Evolutionary conservation across 1,284 basidiomycete species (phyloP).

Genomic region (Nidula niveotomentosa): DNA sequence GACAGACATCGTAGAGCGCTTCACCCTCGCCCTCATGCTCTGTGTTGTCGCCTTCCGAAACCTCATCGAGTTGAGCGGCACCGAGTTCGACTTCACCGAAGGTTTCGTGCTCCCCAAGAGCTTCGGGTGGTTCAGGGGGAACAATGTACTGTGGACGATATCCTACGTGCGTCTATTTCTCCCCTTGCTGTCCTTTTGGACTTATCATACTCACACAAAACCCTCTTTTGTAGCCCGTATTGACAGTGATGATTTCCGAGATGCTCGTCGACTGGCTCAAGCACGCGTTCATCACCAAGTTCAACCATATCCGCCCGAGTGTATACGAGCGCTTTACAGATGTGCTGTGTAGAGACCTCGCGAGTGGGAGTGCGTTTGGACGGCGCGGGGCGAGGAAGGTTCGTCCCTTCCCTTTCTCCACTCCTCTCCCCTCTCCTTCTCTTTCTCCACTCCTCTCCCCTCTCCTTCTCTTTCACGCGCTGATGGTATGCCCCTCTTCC

Average conservation of each 20-base stretch:
- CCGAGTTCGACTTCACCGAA: slow-evolving; percentile 76
- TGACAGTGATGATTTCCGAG: slow-evolving; percentile 91
- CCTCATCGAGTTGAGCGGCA: slow-evolving; percentile 91
- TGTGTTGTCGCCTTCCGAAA: slow-evolving; percentile 92
- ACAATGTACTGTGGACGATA: slow-evolving; percentile 85
- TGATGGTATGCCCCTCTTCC: too few species aligned
- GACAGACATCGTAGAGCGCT: slow-evolving; percentile 96
- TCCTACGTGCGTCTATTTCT: slow-evolving; percentile 69
- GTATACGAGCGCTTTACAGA: slow-evolving; percentile 97
- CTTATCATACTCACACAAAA: background rate
- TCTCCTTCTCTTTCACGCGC: too few species aligned
- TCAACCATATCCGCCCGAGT: slow-evolving; percentile 92
- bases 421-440: background rate
- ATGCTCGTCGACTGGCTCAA: slow-evolving; percentile 99
- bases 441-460: background rate
- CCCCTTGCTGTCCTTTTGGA: background rate
- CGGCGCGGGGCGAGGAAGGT: slow-evolving; percentile 73
- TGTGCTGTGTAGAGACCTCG: slow-evolving; percentile 92
- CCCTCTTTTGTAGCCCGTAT: slow-evolving; percentile 64
- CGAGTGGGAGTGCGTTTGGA: slow-evolving; percentile 76
- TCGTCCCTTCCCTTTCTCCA: slow-evolving; percentile 8
- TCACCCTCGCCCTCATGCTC: slow-evolving; percentile 92
- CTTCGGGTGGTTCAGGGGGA: slow-evolving; percentile 81
- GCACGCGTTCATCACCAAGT: slow-evolving; percentile 99
- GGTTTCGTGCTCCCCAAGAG: slow-evolving; percentile 80